Base-by-base conservation (phyloP, 805 yeast species). In the Tetrapisispora nanseiensis region DNA sequence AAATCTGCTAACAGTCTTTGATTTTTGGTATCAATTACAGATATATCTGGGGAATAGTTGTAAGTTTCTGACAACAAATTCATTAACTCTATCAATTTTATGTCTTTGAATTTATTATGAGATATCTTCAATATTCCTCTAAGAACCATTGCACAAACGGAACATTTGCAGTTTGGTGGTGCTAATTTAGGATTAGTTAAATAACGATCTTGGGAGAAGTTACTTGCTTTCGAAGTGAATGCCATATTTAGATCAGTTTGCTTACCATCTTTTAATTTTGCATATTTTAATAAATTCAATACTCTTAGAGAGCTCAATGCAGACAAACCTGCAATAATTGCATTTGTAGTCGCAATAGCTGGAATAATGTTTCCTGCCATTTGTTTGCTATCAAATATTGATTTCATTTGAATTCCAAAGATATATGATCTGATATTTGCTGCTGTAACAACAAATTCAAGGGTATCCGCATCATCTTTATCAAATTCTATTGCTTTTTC, bases 351-450 rank as follows among this genome's bases (percentile, higher is more conserved):
- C 6, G 98, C 97, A 51, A 94, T 89, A 0, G 98, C 98, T 0
- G 99, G 98, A 32, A 92, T 92, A 53, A 92, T 92, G 61, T 90
- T 92, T 6, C 99, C 99, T 0, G 98, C 98, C 49, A 90, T 87
- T 55, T 84, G 94, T 59, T 92, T 92, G 47, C 84, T 76, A 46
- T 86, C 95, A 57, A 94, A 92, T 46, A 84, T 80, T 3, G 92
- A 71, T 56, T 82, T 81, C 40, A 68, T 51, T 27, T 79, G 83
- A 43, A 89, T 87, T 20, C 71, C 68, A 56, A 89, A 90, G 2
- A 84, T 71, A 38, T 54, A 56, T 0, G 90, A 80, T 49, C 96
- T 71, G 37, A 89, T 68, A 54, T 87, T 86, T 0, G 96, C 78
- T 1, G 95, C 78, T 0, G 96, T 78, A 2, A 78, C 82, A 4